These are phyloP conservation scores for Didymella glomerata DNA, from an alignment of 2,329 filamentous ascomycete species.

Conservation along the genomic window DNA sequence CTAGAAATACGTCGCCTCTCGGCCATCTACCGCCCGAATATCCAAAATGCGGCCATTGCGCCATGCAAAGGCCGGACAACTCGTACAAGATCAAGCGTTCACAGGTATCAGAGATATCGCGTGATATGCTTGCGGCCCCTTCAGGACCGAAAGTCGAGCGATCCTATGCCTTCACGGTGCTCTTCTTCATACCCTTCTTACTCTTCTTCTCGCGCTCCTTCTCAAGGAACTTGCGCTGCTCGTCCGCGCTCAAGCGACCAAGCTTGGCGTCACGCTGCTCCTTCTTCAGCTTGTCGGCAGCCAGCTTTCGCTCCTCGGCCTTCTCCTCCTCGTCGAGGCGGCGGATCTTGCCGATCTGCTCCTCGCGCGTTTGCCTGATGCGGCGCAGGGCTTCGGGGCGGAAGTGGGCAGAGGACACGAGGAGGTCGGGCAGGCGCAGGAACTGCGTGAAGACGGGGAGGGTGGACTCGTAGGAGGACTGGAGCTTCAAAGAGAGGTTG, in stretches of 20 bases:
- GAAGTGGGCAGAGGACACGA: conserved; percentile 82
- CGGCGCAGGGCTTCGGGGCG: conserved; percentile 87
- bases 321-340: conserved; percentile 78
- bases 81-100: background rate
- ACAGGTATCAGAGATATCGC: background rate
- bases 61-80: background rate
- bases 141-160: background rate
- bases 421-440: conserved; percentile 81
- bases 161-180: conserved; percentile 59
- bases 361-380: conserved; percentile 80
- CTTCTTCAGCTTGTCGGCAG: conserved; percentile 72
- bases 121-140: background rate
- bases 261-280: conserved; percentile 77
- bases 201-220: conserved; percentile 87
- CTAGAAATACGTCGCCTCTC: background rate
- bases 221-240: conserved; percentile 69
- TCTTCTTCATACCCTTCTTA: conserved; percentile 72
- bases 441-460: conserved; percentile 81
- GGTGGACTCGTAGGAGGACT: conserved; percentile 67
- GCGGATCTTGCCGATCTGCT: conserved; percentile 79
- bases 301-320: conserved; percentile 66
- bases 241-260: conserved; percentile 71
- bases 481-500: conserved; percentile 75
- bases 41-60: background rate
- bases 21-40: background rate